A percentile compares a stretch with the other conserved stretches of the same genome.
These are phyloP conservation scores for Salix koriyanagi DNA, from an alignment of 345 rosid genomes.

Conservation along the genomic window DNA sequence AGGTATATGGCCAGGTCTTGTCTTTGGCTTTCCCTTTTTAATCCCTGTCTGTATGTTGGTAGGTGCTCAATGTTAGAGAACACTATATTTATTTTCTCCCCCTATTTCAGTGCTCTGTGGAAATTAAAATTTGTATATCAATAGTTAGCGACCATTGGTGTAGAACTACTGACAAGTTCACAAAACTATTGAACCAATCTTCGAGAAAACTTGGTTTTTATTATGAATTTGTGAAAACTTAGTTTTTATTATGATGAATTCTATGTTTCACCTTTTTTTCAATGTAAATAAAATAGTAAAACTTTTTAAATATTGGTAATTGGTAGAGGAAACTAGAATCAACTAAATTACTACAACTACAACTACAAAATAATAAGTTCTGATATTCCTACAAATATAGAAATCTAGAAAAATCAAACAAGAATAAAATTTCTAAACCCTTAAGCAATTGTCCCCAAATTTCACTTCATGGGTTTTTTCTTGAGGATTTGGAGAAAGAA, in stretches of 20 bases:
- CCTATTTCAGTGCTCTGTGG: neutral
- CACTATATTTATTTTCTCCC: neutral
- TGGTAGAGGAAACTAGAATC: neutral
- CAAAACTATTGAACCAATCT: neutral
- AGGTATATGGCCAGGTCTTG: neutral
- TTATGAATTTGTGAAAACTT: neutral
- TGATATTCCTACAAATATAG: neutral
- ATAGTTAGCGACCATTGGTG: constrained; percentile 5
- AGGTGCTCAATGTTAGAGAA: neutral
- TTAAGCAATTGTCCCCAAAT: neutral
- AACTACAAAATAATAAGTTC: neutral
- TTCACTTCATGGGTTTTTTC: neutral
- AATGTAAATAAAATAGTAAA: neutral
- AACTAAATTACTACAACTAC: neutral
- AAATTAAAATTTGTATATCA: neutral
- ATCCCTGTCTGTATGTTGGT: neutral
- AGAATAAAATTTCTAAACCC: neutral
- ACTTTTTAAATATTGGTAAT: neutral
- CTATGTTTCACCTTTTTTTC: neutral
- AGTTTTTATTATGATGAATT: neutral
- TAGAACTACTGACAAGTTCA: neutral
- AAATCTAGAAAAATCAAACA: neutral
- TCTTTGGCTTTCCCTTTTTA: neutral
- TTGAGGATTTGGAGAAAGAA: neutral
- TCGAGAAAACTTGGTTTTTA: neutral